These are phyloP conservation scores for Apiospora sp. DNA, from an alignment of 2,329 filamentous ascomycete genomes.

Conservation along the genomic window DNA sequence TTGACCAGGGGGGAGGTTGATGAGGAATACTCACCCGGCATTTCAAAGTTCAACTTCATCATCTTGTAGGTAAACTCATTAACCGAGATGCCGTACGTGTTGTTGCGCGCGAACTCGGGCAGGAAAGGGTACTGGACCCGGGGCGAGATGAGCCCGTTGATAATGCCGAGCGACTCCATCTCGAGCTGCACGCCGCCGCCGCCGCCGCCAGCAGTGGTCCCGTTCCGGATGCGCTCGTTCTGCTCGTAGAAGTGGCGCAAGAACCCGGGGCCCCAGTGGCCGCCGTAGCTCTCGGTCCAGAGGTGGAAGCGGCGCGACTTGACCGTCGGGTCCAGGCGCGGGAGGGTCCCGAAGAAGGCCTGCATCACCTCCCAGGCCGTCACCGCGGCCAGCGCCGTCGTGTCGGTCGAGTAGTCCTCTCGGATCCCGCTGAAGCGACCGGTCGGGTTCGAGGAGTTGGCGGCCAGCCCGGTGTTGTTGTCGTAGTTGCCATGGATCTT, in stretches of 20 bases:
- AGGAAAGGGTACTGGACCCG: constrained; percentile 66
- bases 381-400: constrained; percentile 50
- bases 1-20: too few relatives aligned
- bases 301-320: constrained; percentile 64
- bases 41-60: not conserved
- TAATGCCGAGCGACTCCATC: constrained; percentile 70
- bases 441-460: constrained; percentile 37
- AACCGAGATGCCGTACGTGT: constrained; percentile 71
- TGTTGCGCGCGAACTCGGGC: constrained; percentile 65
- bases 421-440: constrained; percentile 41
- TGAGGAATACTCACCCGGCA: constrained; percentile 40
- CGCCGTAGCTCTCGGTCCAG: constrained; percentile 35
- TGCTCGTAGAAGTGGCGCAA: constrained; percentile 23
- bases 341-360: constrained; percentile 46
- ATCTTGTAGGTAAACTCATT: constrained; percentile 51
- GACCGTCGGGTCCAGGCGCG: constrained; percentile 46
- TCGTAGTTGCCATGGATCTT: constrained; percentile 38
- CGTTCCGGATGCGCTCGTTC: constrained; percentile 21
- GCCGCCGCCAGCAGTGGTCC: not conserved
- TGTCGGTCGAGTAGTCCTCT: constrained; percentile 37
- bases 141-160: constrained; percentile 76
- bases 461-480: constrained; percentile 36
- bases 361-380: constrained; percentile 69
- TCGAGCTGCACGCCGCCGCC: constrained; percentile 46
- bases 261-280: constrained; percentile 31